phyloP scores from a whole-genome alignment of 1,139 yeast species.

The Scheffersomyces parashehatae region DNA sequence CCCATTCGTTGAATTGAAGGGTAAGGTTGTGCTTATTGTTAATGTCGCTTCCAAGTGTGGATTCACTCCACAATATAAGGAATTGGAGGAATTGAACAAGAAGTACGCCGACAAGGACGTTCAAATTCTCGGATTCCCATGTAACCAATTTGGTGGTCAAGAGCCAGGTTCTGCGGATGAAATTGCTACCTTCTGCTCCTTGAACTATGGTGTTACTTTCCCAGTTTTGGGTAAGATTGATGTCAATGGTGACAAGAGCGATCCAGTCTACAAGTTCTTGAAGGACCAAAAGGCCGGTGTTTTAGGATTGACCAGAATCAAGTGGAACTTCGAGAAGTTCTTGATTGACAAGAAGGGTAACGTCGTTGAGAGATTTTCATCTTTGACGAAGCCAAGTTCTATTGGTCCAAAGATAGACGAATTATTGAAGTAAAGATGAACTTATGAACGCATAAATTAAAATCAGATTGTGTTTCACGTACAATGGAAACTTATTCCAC shows the following conservation, averaged over 20 bases:
- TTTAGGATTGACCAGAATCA: conserved; percentile 46
- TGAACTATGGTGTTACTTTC: conserved; percentile 65
- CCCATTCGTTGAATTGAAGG: conserved; percentile 70
- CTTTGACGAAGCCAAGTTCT: conserved; percentile 43
- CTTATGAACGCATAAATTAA: too few species aligned
- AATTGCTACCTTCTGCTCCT: conserved; percentile 40
- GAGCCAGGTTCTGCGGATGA: conserved; percentile 47
- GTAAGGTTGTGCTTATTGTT: conserved; percentile 87
- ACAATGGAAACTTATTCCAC: too few species aligned
- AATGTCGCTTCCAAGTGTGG: conserved; percentile 94
- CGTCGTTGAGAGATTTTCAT: conserved; percentile 39
- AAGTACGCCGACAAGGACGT: conserved; percentile 76
- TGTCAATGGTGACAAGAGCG: conserved; percentile 82
- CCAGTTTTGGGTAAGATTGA: conserved; percentile 85
- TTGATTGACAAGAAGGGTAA: conserved; percentile 46
- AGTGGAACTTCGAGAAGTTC: conserved; percentile 55
- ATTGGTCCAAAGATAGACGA: conserved; percentile 39
- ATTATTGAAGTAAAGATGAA: conserved; percentile 24
- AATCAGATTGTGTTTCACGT: too few species aligned
- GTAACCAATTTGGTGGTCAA: conserved; percentile 63
- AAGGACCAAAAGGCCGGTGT: conserved; percentile 53
- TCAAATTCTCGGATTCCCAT: conserved; percentile 86
- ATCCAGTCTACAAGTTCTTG: conserved; percentile 77
- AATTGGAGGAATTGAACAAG: conserved; percentile 78
- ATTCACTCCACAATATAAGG: conserved; percentile 79